Conservation (phyloP, 805 yeast species). For the Nakazawaea ishiwadae region DNA sequence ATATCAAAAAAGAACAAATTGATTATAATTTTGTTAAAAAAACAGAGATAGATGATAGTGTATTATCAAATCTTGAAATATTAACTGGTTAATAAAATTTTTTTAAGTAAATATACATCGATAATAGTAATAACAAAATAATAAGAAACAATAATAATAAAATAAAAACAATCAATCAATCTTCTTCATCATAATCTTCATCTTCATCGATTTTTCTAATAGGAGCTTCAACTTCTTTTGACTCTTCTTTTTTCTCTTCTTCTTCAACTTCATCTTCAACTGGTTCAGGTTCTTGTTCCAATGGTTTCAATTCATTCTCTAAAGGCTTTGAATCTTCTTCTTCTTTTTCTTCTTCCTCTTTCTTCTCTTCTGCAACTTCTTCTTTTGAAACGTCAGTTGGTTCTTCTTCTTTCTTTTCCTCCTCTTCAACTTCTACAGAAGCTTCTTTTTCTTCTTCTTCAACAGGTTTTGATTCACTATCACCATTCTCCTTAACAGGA, state of each 20-base stretch:
- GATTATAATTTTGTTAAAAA: background rate
- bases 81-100: background rate
- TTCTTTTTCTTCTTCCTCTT: constrained; percentile 7
- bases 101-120: too few relatives aligned
- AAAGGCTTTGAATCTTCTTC: constrained; percentile 23
- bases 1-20: background rate
- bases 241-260: constrained; percentile 16
- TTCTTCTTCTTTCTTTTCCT: constrained; percentile 1
- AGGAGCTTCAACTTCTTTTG: constrained; percentile 20
- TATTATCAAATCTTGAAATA: background rate
- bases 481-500: background rate
- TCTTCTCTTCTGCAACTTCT: background rate
- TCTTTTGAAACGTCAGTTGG: background rate
- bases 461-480: background rate
- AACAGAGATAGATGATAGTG: background rate
- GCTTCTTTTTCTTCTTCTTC: constrained; percentile 3
- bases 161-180: constrained; percentile 6
- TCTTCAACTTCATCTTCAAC: constrained; percentile 16
- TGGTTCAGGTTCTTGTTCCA: constrained; percentile 20
- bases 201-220: constrained; percentile 32
- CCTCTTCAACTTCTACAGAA: constrained; percentile 6
- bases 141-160: background rate
- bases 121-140: too few relatives aligned
- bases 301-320: constrained; percentile 8
- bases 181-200: constrained; percentile 31